Conservation (phyloP, 164 flowering plant species). For the Chimonanthus salicifolius region DNA sequence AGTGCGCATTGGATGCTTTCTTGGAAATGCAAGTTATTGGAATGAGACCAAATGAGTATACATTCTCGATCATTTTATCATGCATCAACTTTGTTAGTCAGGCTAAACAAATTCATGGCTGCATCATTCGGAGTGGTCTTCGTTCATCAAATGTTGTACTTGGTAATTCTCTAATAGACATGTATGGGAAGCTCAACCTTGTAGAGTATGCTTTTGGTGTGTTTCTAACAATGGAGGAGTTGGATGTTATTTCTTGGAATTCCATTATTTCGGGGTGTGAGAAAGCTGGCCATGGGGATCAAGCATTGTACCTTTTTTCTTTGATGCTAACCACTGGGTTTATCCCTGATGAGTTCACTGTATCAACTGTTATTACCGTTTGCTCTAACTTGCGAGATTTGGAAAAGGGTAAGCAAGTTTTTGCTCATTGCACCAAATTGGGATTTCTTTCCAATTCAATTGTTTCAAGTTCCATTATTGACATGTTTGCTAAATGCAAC, state of each 20-base stretch:
- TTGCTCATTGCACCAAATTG: slow-evolving; percentile 42
- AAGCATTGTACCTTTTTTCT: slow-evolving; percentile 26
- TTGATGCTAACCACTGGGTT: slow-evolving; percentile 24
- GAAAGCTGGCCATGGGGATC: slow-evolving; percentile 22
- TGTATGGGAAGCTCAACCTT: slow-evolving; percentile 45
- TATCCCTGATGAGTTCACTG: slow-evolving; percentile 45
- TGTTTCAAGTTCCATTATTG: slow-evolving; percentile 62
- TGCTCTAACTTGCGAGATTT: slow-evolving; percentile 41
- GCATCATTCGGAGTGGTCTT: slow-evolving; percentile 27
- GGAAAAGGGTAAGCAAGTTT: slow-evolving; percentile 52
- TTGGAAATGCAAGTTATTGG: slow-evolving; percentile 24
- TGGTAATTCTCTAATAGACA: slow-evolving; percentile 44
- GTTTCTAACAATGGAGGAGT: slow-evolving; percentile 35
- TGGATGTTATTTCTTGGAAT: slow-evolving; percentile 50
- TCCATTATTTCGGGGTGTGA: slow-evolving; percentile 33
- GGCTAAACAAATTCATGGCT: slow-evolving; percentile 44
- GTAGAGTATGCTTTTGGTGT: slow-evolving; percentile 41
- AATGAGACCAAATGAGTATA: slow-evolving; percentile 34
- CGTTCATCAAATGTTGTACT: slow-evolving; percentile 27
- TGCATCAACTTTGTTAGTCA: slow-evolving; percentile 16
- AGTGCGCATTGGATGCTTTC: slow-evolving; percentile 18
- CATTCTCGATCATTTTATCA: slow-evolving; percentile 33
- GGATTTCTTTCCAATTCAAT: slow-evolving; percentile 55
- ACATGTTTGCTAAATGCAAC: slow-evolving; percentile 71
- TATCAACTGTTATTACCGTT: slow-evolving; percentile 33